phyloP scores from a whole-genome alignment of 2,329 filamentous ascomycete species.

The Sclerotinia spermophila region DNA sequence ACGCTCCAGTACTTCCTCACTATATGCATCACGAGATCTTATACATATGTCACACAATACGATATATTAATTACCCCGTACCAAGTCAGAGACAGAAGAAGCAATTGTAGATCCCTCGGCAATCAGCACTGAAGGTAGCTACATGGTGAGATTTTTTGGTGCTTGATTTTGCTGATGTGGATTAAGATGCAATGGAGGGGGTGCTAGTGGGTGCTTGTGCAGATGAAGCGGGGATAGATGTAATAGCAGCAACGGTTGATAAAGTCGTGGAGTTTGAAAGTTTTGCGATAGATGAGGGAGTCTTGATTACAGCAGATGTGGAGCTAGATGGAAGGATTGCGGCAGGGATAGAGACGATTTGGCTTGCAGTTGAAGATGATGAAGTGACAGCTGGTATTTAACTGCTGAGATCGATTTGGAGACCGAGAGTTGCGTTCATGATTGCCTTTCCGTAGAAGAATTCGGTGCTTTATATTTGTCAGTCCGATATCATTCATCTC shows the following conservation, averaged over 20 bases:
- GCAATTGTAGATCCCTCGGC: background rate
- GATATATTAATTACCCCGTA: background rate
- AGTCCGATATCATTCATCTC: background rate
- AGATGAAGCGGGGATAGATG: background rate
- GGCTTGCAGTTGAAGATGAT: background rate
- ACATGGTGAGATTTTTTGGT: background rate
- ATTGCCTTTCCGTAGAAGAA: conserved; percentile 6
- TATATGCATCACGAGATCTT: background rate
- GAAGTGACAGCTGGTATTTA: background rate
- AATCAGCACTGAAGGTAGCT: background rate
- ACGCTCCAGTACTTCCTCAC: background rate
- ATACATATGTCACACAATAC: no score
- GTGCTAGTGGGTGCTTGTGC: background rate
- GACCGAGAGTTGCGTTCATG: background rate
- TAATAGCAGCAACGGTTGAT: background rate
- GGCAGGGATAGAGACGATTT: background rate
- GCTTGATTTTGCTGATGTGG: background rate
- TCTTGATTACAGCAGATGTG: no score
- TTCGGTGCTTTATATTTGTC: background rate
- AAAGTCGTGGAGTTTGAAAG: no score
- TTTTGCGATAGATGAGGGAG: no score
- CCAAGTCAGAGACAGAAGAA: background rate
- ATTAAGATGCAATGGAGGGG: background rate
- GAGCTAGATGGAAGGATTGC: background rate
- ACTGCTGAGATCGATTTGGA: background rate